phyloP scores from a whole-genome alignment of 2,329 filamentous ascomycete genomes.

The Phaeophleospora eucalypticola region DNA sequence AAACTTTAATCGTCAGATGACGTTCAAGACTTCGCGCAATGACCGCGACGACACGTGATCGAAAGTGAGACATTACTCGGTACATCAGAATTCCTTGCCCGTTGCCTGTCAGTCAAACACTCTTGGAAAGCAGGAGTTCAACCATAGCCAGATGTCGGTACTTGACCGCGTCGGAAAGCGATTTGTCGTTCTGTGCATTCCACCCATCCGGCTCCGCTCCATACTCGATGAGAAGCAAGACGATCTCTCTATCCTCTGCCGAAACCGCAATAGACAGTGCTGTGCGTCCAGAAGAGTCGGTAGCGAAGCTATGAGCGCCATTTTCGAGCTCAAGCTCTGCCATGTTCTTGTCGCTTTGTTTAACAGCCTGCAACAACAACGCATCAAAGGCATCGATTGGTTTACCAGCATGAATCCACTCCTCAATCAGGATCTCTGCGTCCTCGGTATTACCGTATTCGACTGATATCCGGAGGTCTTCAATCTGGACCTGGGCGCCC shows the following conservation, averaged over 20 bases:
- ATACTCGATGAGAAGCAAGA: conserved; percentile 6
- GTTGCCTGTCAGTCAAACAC: background rate
- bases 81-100: too few species aligned
- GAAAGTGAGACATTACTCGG: background rate
- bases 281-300: background rate
- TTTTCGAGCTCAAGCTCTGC: conserved; percentile 5
- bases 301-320: conserved; percentile 3
- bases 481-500: background rate
- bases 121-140: conserved; percentile 5
- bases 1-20: background rate
- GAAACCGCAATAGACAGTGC: conserved; percentile 4
- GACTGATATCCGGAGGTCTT: background rate
- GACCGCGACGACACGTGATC: background rate
- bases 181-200: background rate
- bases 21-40: background rate
- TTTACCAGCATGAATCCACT: conserved; percentile 1
- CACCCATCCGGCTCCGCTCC: conserved; percentile 3
- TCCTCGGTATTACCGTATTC: background rate
- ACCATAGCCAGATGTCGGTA: conserved; percentile 8
- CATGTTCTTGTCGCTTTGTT: conserved; percentile 3
- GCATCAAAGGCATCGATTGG: background rate
- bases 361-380: conserved; percentile 3
- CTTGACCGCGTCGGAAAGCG: conserved; percentile 1
- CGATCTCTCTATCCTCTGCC: conserved; percentile 2
- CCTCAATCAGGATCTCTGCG: conserved; percentile 2